A percentile compares a stretch with the other conserved stretches of the same genome.
phyloP scores from a whole-genome alignment of 768 basidiomycete genomes.

The Panus rudis region DNA sequence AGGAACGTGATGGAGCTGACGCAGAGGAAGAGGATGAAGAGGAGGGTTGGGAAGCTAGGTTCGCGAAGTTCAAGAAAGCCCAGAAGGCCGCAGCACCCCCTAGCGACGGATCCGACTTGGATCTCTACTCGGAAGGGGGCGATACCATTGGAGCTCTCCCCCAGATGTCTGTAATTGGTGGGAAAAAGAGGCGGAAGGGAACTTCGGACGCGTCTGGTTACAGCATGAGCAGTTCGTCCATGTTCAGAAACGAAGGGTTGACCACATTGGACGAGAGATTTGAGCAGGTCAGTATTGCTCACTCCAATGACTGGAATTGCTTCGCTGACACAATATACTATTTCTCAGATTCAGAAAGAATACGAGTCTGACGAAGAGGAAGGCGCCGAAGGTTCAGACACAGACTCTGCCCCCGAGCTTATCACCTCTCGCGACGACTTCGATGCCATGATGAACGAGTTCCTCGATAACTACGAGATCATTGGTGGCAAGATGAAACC shows the following conservation, averaged over 20 bases:
- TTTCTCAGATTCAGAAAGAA: slow-evolving; percentile 68
- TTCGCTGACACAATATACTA: not conserved
- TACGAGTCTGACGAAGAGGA: slow-evolving; percentile 54
- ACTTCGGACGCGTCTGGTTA: slow-evolving; percentile 87
- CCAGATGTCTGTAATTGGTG: slow-evolving; percentile 71
- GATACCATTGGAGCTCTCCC: slow-evolving; percentile 81
- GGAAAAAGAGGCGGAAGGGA: slow-evolving; percentile 65
- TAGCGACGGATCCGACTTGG: slow-evolving; percentile 35
- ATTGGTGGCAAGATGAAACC: slow-evolving; percentile 81
- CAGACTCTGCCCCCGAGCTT: slow-evolving; percentile 64
- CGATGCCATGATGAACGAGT: slow-evolving; percentile 86
- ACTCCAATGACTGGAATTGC: not conserved
- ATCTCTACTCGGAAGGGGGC: slow-evolving; percentile 55
- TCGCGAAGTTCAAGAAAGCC: slow-evolving; percentile 69
- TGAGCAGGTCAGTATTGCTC: slow-evolving; percentile 60
- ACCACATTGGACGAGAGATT: slow-evolving; percentile 89
- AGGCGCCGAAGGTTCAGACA: slow-evolving; percentile 30
- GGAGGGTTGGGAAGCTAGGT: slow-evolving; percentile 69
- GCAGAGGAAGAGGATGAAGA: slow-evolving; percentile 17
- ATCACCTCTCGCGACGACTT: slow-evolving; percentile 86
- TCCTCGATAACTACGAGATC: slow-evolving; percentile 86
- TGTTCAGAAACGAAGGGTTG: slow-evolving; percentile 87
- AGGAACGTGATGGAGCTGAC: slow-evolving; percentile 1
- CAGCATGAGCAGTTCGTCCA: slow-evolving; percentile 95
- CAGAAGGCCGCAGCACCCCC: slow-evolving; percentile 22